These are phyloP conservation scores for Trichoderma virens DNA, from an alignment of 495 filamentous ascomycete genomes.

Conservation along the genomic window DNA sequence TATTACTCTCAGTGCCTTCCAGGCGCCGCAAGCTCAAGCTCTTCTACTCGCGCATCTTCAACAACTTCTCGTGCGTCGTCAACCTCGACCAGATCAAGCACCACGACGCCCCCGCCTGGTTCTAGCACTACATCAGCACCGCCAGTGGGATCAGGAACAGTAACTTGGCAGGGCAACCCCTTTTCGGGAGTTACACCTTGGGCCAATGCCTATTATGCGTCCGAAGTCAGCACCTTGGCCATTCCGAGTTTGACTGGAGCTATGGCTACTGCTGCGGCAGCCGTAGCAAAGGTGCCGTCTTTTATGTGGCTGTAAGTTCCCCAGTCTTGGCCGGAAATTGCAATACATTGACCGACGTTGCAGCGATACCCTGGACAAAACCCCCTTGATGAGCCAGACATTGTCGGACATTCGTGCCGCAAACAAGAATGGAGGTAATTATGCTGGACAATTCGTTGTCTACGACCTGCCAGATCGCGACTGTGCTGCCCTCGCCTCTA, in stretches of 20 bases:
- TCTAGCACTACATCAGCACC: slow-evolving; percentile 12
- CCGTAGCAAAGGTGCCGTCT: slow-evolving; percentile 46
- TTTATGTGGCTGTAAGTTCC: slow-evolving; percentile 50
- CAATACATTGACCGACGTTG: neutral
- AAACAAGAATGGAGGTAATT: slow-evolving; percentile 40
- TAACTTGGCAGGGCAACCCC: slow-evolving; percentile 31
- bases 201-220: slow-evolving; percentile 42
- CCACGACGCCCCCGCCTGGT: slow-evolving; percentile 14
- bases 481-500: slow-evolving; percentile 68
- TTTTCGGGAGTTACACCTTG: slow-evolving; percentile 40
- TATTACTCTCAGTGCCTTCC: slow-evolving; percentile 35
- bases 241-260: slow-evolving; percentile 36
- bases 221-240: slow-evolving; percentile 36
- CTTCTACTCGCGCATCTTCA: neutral
- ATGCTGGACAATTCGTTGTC: slow-evolving; percentile 43
- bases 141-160: slow-evolving; percentile 7
- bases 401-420: slow-evolving; percentile 40
- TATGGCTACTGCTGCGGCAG: slow-evolving; percentile 31
- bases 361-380: slow-evolving; percentile 41
- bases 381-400: slow-evolving; percentile 39
- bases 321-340: neutral
- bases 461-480: slow-evolving; percentile 75
- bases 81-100: neutral
- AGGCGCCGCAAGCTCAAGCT: slow-evolving; percentile 6
- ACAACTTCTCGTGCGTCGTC: neutral